phyloP scores from a whole-genome alignment of 345 rosid species.

The Linum lewisii region DNA sequence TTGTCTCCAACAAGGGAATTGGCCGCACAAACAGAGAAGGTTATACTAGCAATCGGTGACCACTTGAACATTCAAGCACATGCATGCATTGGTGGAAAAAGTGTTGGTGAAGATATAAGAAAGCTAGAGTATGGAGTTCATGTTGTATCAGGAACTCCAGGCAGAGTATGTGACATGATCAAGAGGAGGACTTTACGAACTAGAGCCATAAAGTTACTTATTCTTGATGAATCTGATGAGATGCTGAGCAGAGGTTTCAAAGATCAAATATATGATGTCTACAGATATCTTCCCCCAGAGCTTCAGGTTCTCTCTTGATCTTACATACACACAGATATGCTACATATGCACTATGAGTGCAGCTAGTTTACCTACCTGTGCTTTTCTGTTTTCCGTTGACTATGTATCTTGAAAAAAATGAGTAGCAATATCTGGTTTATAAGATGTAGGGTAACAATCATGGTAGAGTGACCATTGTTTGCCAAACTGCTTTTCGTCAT shows the following conservation, averaged over 20 bases:
- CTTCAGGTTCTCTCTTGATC: constrained; percentile 58
- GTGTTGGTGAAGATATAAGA: constrained; percentile 93
- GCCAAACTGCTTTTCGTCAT: too few species aligned
- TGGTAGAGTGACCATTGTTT: too few species aligned
- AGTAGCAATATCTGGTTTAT: too few species aligned
- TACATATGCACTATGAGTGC: background rate
- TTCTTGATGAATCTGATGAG: constrained; percentile 89
- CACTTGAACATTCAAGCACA: constrained; percentile 72
- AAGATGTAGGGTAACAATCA: too few species aligned
- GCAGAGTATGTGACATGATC: constrained; percentile 97
- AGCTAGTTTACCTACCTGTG: constrained; percentile 2
- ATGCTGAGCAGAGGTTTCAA: constrained; percentile 99
- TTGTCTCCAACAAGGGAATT: constrained; percentile 92
- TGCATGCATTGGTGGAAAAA: constrained; percentile 87
- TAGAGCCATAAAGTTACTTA: constrained; percentile 44
- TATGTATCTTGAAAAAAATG: too few species aligned
- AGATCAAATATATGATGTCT: constrained; percentile 94
- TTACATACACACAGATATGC: background rate
- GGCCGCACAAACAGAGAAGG: constrained; percentile 85
- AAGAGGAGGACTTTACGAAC: constrained; percentile 91
- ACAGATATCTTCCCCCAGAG: constrained; percentile 94
- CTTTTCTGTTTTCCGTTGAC: background rate
- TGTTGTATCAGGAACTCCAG: constrained; percentile 94
- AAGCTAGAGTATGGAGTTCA: constrained; percentile 59
- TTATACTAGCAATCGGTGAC: constrained; percentile 65